phyloP scores from a whole-genome alignment of 805 yeast genomes.

The Kregervanrija pseudodelftensis region DNA sequence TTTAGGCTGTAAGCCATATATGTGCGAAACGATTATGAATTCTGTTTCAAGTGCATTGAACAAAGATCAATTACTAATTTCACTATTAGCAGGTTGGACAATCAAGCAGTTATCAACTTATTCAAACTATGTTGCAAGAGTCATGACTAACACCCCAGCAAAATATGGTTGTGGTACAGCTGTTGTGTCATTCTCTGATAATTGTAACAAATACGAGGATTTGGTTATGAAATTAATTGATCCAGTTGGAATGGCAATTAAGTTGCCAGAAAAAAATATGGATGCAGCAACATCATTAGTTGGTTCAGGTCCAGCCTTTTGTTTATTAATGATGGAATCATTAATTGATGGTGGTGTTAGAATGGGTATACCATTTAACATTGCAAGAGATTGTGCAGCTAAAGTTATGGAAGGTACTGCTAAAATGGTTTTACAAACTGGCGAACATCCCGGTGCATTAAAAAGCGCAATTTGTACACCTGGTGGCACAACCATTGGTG shows the following conservation, averaged over 20 bases:
- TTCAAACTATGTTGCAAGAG: constrained; percentile 64
- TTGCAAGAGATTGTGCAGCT: constrained; percentile 80
- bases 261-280: constrained; percentile 84
- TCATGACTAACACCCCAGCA: constrained; percentile 99
- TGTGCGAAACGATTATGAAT: constrained; percentile 53
- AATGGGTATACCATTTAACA: constrained; percentile 85
- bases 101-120: constrained; percentile 55
- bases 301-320: constrained; percentile 97
- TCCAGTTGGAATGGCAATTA: constrained; percentile 61
- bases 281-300: constrained; percentile 93
- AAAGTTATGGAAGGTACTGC: constrained; percentile 94
- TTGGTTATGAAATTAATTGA: constrained; percentile 46
- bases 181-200: constrained; percentile 65
- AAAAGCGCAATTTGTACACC: constrained; percentile 92
- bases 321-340: constrained; percentile 81
- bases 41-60: constrained; percentile 40
- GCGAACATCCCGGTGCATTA: constrained; percentile 81
- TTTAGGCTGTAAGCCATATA: constrained; percentile 84
- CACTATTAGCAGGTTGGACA: constrained; percentile 90
- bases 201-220: constrained; percentile 22
- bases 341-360: constrained; percentile 90
- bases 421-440: constrained; percentile 76
- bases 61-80: constrained; percentile 42
- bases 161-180: constrained; percentile 92
- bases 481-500: constrained; percentile 97